Base-by-base conservation (phyloP, 169 alveolate species). In the Babesia ovis region DNA sequence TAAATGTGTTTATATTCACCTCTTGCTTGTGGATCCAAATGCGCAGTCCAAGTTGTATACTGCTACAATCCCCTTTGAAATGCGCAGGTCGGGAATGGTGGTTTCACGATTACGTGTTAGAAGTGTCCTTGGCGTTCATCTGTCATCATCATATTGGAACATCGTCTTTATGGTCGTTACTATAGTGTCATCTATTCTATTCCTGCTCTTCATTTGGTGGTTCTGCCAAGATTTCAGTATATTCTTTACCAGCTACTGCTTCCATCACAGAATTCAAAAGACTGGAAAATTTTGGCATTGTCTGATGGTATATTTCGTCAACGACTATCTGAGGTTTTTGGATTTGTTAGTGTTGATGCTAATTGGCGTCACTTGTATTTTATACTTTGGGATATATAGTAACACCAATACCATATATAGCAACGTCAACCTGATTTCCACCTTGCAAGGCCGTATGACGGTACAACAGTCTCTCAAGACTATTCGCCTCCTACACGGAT, bases 41-140 rank as follows among this genome's bases (percentile, higher is more conserved):
- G 41, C 42, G 20, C 46, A 76, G 41, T 41, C 46, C 27, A 76
- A 76, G 58, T 53, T 76, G 22, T 76, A 76, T 42, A 54, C 41
- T 20, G 79, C 61, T 14, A 55, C 23, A 9, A 29, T 76, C 12
- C 27, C 54, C 27, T 67, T 76, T 46, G 55, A 55, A 31, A 34
- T 76, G 16, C 66, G 64, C 29, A 46, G 53, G 16, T 76, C 85
- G 5, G 85, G 85, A 20, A 27, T 55, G 53, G 68, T 76, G 53
- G 45, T 42, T n/a, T 35, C 53, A n/a, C 37, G 46, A 22, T 42
- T 76, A 12, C 54, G 41, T 67, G 62, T 76, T 12, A 27, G 67
- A 25, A 68, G 73, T 54, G 56, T 67, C 4, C 25, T 76, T 11
- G 54, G 67, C 23, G 22, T 67, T n/a, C 73, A 57, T n/a, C 66